Percentiles rank a stretch among this genome's conserved stretches.
Evolutionary conservation across 1,284 basidiomycete genomes (phyloP).

Genomic region (Ganoderma lingzhi): DNA sequence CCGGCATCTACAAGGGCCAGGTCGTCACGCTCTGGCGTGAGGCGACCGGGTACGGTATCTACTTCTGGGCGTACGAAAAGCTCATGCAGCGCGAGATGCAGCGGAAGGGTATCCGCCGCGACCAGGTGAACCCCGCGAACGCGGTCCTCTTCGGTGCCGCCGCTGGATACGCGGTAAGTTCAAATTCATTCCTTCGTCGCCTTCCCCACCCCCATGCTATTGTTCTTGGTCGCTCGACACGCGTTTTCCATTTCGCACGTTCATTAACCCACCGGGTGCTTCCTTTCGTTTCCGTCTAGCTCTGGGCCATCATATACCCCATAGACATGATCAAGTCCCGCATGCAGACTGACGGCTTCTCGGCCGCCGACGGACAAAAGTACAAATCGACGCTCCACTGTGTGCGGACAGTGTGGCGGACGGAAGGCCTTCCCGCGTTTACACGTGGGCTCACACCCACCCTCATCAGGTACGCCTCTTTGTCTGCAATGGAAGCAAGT

Average conservation of each 20-base stretch:
- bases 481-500: not conserved
- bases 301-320: conserved; percentile 90
- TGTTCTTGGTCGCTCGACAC: not conserved
- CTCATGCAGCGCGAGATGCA: conserved; percentile 87
- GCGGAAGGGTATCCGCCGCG: conserved; percentile 72
- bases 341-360: conserved; percentile 94
- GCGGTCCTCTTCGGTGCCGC: conserved; percentile 87
- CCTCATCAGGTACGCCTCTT: conserved; percentile 75
- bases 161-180: conserved; percentile 83
- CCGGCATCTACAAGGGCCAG: conserved; percentile 93
- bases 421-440: conserved; percentile 88
- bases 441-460: conserved; percentile 91
- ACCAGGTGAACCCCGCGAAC: conserved; percentile 80
- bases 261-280: not conserved
- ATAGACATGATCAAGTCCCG: conserved; percentile 96
- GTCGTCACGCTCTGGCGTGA: conserved; percentile 90
- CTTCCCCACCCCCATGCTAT: conserved; percentile 6
- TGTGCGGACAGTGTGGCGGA: conserved; percentile 80
- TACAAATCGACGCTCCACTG: conserved; percentile 88
- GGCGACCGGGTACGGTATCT: conserved; percentile 86
- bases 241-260: conserved; percentile 4
- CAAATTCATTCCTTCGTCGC: conserved; percentile 9
- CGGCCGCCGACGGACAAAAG: conserved; percentile 75
- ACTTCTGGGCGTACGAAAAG: conserved; percentile 95
- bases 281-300: conserved; percentile 48